These are phyloP conservation scores for Penicillium ochrochloron DNA, from an alignment of 495 filamentous ascomycete species.

Conservation along the genomic window DNA sequence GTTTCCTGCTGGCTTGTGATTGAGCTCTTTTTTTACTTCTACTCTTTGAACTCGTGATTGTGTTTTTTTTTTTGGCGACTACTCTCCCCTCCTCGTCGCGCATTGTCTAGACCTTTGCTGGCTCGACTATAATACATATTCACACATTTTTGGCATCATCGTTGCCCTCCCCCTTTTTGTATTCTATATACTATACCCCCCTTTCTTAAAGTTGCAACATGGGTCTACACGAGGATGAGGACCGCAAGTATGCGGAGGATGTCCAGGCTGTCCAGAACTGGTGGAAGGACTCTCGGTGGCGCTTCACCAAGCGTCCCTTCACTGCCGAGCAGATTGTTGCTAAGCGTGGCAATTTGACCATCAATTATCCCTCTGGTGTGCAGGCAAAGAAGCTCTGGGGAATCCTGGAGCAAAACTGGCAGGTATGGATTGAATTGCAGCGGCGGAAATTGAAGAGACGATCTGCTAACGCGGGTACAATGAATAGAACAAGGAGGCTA, in stretches of 20 bases:
- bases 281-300: slow-evolving; percentile 93
- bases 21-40: slow-evolving; percentile 26
- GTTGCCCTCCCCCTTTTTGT: not conserved
- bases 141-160: not conserved
- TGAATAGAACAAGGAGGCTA: slow-evolving; percentile 74
- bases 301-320: slow-evolving; percentile 88
- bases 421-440: slow-evolving; percentile 54
- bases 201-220: slow-evolving; percentile 37
- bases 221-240: slow-evolving; percentile 69
- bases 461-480: slow-evolving; percentile 2
- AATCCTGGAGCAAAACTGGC: slow-evolving; percentile 82
- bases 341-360: slow-evolving; percentile 89
- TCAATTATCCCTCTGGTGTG: slow-evolving; percentile 87
- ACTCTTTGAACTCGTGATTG: slow-evolving; percentile 3
- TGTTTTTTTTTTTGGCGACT: slow-evolving; percentile 7
- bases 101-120: not conserved
- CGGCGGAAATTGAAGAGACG: not conserved
- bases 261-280: slow-evolving; percentile 87
- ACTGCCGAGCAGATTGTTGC: slow-evolving; percentile 96
- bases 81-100: slow-evolving; percentile 6
- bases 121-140: slow-evolving; percentile 20
- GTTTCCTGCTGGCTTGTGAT: slow-evolving; percentile 45
- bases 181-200: slow-evolving; percentile 12
- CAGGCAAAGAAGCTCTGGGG: slow-evolving; percentile 94
- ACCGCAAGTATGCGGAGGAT: slow-evolving; percentile 77